Evolutionary conservation across 169 alveolate species (phyloP).

Genomic region (Perkinsus olseni): DNA sequence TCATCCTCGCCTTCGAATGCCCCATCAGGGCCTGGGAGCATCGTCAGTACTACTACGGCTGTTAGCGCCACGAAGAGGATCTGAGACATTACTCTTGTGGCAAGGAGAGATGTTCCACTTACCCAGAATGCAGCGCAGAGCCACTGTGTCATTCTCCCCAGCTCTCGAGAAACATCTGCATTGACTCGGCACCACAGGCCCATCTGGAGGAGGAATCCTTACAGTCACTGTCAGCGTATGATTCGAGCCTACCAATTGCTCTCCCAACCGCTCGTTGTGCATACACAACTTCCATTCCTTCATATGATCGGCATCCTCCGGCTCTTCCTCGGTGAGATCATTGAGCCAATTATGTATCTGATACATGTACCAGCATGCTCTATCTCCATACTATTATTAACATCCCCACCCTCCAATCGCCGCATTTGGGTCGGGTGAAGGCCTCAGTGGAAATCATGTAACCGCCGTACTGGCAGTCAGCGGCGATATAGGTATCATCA

Average conservation of each 20-base stretch:
- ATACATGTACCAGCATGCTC: too few species aligned
- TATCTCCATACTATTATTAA: too few species aligned
- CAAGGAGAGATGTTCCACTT: neutral
- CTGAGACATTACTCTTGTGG: neutral
- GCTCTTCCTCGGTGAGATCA: neutral
- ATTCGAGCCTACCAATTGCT: neutral
- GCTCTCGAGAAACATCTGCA: neutral
- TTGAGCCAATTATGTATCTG: neutral
- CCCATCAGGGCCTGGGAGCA: neutral
- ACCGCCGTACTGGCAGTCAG: neutral
- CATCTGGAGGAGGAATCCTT: neutral
- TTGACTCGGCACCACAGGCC: neutral
- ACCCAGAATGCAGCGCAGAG: neutral
- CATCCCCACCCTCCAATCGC: slow-evolving; percentile 1
- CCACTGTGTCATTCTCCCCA: neutral
- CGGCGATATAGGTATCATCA: neutral
- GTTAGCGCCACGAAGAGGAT: neutral
- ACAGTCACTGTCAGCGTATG: neutral
- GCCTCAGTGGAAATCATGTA: neutral
- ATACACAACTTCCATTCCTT: neutral
- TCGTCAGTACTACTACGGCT: neutral
- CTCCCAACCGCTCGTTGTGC: neutral
- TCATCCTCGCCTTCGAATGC: neutral
- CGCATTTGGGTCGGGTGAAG: neutral
- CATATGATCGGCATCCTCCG: neutral